Base-by-base conservation (phyloP, 805 yeast genomes). In the Sugiyamaella marilandica region DNA sequence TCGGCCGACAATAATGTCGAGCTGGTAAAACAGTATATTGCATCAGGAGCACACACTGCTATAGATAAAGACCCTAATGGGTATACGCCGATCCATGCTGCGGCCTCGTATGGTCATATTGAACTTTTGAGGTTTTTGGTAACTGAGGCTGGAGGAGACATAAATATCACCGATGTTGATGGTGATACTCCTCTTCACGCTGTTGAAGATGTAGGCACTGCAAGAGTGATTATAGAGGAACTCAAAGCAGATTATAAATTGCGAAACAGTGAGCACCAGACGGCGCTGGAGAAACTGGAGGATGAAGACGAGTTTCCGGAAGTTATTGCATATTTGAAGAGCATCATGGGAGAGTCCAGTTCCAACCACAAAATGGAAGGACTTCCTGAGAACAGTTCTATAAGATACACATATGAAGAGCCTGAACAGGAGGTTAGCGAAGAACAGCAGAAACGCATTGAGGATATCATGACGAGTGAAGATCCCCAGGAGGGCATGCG, bases 161-260 rank as follows among this genome's bases (percentile, higher is more conserved):
- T 90, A 21, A 90, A 94, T 66, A 72, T 91, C 32, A 82, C 76
- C 54, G 99, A 94, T 61, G 70, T 70, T 19, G 99, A 95, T 59
- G 97, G 98, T 1, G 99, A 94, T 62, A 85, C 98, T 0, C 97
- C 99, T 0, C 73, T 94, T 55, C 98, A 92, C 67, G 95, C 89
- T 60, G 87, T 82, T 19, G 99, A 94, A 64, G 85, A 82, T 51
- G 70, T 79, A 0, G 72, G 65, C 1, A 76, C 82, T 1, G 97
- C 96, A 1, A 79, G 77, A 58, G 61, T 75, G 21, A 71, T 94
- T 50, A 75, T 94, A 0, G 87, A 83, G 58, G 80, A 81, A 49
- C 75, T 83, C 32, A 75, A 79, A 2, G 97, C 92, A 0, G 85
- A 88, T 67, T 76, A 72, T 65, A 79, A 68, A 43, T 60, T 81